Base-by-base conservation (phyloP, 768 basidiomycete species). In the Lactarius indigo region DNA sequence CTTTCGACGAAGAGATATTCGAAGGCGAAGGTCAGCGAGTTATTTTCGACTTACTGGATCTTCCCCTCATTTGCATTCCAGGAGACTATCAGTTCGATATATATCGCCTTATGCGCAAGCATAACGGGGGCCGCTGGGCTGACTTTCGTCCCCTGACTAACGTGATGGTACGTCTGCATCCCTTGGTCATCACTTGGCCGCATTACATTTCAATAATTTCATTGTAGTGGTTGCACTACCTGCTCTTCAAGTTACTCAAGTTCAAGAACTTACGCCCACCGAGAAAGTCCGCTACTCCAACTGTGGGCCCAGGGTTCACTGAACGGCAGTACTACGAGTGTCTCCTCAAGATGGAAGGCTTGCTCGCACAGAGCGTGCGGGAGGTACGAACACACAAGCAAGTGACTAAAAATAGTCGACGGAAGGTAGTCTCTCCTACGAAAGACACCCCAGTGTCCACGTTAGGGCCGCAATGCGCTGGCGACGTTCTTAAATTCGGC, bases 81-180 rank as follows among this genome's bases (percentile, higher is more conserved):
- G 90, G 94, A 12, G 92, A 94, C 75, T 91, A 92, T 72, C 97
- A 98, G 75, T 98, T 94, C 76, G 94, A 98, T 73, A 81, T 98
- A 5, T 99, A 99, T 73, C 86, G 96, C 52, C 84, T 89, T 78
- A 98, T 98, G 93, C 81, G 81, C 58, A 78, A 80, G 35, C 78
- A 86, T 68, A 86, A 85, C 56, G 78, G 81, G 6, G 79, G 79
- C 41, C 74, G 80, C 50, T 99, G 97, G 97, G 83, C 85, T 70
- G 82, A 76, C 12, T 97, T 87, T 74, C 82, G 86, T 64, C 94
- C 94, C 1, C 76, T 90, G 20, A 95, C 94, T 12, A 98, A 98
- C 74, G 87, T 97, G 42, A 87, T 98, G 86, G 96, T 96, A 73
- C 12, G 33, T 33, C 2, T 73, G 86, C n/a, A n/a, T 72, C 30